Conservation (phyloP, 768 basidiomycete genomes). For the Hydnomerulius pinastri region DNA sequence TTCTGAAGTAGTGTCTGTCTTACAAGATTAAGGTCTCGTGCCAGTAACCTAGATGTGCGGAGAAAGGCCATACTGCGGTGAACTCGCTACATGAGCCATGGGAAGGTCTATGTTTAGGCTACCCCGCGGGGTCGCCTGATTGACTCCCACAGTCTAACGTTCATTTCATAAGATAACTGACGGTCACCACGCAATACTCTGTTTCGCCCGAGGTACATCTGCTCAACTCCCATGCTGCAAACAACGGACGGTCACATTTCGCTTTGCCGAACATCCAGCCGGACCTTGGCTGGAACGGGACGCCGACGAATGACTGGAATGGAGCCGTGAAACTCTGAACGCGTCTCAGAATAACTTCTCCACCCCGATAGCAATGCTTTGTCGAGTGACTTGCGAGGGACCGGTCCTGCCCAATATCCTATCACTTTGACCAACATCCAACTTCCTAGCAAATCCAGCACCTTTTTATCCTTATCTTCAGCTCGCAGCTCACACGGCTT, state of each 20-base stretch:
- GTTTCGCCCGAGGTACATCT: background rate
- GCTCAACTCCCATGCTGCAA: constrained; percentile 4
- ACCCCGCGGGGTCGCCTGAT: background rate
- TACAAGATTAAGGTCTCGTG: background rate
- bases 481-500: background rate
- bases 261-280: background rate
- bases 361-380: background rate
- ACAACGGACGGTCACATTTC: constrained; percentile 1
- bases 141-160: background rate
- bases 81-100: background rate
- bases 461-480: background rate
- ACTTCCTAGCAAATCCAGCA: background rate
- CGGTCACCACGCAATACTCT: background rate
- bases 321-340: background rate
- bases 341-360: constrained; percentile 2
- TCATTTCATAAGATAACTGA: background rate
- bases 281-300: too few relatives aligned
- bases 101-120: constrained; percentile 11
- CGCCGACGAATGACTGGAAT: background rate
- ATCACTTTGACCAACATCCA: background rate
- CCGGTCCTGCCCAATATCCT: background rate
- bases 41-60: background rate
- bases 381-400: background rate
- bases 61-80: too few relatives aligned
- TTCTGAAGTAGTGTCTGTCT: too few relatives aligned